Percentiles rank a stretch among this genome's conserved stretches.
Evolutionary conservation across 805 yeast genomes (phyloP).

Genomic region (Candida gorgasii): DNA sequence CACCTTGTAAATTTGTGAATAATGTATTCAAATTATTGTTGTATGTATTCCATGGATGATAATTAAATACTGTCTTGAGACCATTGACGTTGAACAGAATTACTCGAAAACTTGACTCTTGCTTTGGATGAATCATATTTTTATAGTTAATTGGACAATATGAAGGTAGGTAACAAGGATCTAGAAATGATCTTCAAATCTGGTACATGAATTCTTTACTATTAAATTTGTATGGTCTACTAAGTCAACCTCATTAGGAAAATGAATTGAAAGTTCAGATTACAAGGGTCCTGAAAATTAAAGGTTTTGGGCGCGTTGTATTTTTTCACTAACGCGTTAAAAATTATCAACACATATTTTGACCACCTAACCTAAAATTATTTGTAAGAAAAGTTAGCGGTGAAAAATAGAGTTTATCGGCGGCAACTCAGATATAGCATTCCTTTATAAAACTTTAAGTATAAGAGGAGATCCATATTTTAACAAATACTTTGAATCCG

Average conservation of each 20-base stretch:
- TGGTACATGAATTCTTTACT: no score
- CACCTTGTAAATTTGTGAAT: conserved; percentile 61
- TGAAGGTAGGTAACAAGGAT: no score
- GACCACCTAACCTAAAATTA: not conserved
- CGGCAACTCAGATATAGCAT: no score
- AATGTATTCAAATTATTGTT: conserved; percentile 40
- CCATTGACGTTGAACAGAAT: conserved; percentile 87
- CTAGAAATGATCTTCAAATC: no score
- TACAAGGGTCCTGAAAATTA: not conserved
- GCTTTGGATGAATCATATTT: conserved; percentile 5
- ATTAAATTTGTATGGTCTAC: not conserved
- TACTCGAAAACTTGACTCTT: conserved; percentile 36
- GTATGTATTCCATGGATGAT: conserved; percentile 75
- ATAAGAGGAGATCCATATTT: no score
- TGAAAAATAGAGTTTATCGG: no score
- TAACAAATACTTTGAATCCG: no score
- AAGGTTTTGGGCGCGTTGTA: conserved; percentile 1
- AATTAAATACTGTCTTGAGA: conserved; percentile 72
- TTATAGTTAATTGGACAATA: no score
- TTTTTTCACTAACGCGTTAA: conserved; percentile 1
- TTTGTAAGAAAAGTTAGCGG: not conserved
- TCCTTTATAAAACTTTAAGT: no score
- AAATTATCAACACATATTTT: conserved; percentile 1
- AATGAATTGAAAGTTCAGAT: not conserved
- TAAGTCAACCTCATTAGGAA: not conserved